Conservation (phyloP, 495 filamentous ascomycete genomes). For the Wilcoxina mikolae region DNA sequence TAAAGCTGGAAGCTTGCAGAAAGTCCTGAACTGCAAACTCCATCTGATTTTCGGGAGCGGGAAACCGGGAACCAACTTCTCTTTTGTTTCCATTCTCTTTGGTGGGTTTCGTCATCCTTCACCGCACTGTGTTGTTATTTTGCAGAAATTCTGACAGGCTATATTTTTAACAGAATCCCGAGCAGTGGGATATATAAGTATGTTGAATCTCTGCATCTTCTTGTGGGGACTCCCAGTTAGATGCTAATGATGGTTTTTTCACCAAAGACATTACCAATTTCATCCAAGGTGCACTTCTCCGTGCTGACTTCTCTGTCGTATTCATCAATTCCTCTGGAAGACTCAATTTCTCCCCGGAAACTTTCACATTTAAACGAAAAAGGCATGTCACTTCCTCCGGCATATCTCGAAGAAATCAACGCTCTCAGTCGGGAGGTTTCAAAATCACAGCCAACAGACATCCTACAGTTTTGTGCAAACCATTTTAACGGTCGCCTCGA, state of each 20-base stretch:
- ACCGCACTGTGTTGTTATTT: background rate
- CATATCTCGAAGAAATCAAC: constrained; percentile 46
- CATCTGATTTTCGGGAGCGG: constrained; percentile 5
- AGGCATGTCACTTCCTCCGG: constrained; percentile 36
- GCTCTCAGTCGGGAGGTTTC: constrained; percentile 42
- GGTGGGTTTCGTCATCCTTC: background rate
- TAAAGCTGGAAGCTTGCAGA: constrained; percentile 3
- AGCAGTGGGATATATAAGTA: constrained; percentile 1
- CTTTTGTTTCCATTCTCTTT: background rate
- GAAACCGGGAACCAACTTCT: background rate
- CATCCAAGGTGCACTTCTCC: background rate
- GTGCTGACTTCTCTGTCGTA: background rate
- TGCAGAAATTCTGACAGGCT: background rate
- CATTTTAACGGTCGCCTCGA: constrained; percentile 48
- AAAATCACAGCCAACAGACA: constrained; percentile 39
- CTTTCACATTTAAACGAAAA: background rate
- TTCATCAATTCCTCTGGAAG: background rate
- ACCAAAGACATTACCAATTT: constrained; percentile 1
- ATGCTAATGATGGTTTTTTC: background rate
- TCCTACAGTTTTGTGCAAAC: constrained; percentile 55
- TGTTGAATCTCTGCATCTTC: background rate
- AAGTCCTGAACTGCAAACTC: background rate
- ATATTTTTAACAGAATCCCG: background rate
- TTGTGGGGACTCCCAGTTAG: background rate
- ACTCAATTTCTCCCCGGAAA: background rate